Percentiles rank a stretch among this genome's conserved stretches.
phyloP scores from a whole-genome alignment of 163 green algal genomes.

The Volvox carteri region DNA sequence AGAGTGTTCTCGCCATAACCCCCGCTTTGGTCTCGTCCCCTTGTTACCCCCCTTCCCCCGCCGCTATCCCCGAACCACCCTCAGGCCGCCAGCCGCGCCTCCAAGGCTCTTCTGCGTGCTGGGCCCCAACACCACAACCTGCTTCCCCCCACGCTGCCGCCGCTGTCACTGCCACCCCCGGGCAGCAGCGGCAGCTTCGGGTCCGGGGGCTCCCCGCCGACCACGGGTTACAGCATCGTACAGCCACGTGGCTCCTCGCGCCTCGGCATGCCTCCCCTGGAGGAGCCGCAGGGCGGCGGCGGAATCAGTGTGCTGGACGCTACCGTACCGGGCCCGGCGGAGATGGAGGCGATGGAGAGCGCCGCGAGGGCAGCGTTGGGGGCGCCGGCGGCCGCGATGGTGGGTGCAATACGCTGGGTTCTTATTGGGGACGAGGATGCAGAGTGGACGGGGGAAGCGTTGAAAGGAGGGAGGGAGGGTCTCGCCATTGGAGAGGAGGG shows the following conservation, averaged over 20 bases:
- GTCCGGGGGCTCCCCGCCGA: too few species aligned
- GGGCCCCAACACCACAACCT: constrained; percentile 2
- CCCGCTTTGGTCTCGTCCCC: too few species aligned
- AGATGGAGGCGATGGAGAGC: background rate
- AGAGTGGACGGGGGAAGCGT: background rate
- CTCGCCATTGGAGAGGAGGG: too few species aligned
- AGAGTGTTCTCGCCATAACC: too few species aligned
- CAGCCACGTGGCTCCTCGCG: constrained; percentile 20
- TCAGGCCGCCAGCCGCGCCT: constrained; percentile 38
- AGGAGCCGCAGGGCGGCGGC: background rate
- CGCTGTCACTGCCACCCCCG: background rate
- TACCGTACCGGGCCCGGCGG: background rate
- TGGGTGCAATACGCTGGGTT: background rate
- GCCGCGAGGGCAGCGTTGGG: background rate
- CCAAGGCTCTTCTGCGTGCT: constrained; percentile 30
- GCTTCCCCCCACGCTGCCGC: background rate
- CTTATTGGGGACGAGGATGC: too few species aligned
- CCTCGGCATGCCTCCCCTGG: background rate
- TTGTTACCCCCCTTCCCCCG: too few species aligned
- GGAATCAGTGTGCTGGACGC: constrained; percentile 25
- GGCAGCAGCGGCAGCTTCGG: background rate
- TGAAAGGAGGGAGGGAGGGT: background rate
- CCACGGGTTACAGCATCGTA: constrained; percentile 14
- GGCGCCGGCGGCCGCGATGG: background rate
- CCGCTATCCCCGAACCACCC: background rate